A percentile compares a stretch with the other conserved stretches of the same genome.
Conservation (phyloP, 78 protist species). For the Speleostelium caveatum region DNA sequence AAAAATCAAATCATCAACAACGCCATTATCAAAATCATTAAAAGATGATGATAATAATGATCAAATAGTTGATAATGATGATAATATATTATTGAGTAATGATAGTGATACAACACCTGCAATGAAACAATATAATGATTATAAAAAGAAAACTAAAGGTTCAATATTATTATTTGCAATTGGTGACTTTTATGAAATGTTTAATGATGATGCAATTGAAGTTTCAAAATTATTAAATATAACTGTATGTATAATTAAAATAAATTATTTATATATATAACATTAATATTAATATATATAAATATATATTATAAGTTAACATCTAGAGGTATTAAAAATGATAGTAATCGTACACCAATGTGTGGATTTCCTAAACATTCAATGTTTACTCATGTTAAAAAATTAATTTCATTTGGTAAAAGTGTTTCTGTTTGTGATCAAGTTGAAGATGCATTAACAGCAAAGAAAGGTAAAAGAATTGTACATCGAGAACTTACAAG, state of each 20-base stretch:
- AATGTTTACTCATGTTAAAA: slow-evolving; percentile 15
- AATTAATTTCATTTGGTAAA: slow-evolving; percentile 41
- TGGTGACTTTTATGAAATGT: slow-evolving; percentile 88
- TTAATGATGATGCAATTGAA: slow-evolving; percentile 72
- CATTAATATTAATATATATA: no score
- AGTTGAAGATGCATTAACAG: slow-evolving; percentile 20
- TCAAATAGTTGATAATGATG: no score
- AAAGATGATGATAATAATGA: no score
- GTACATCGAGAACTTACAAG: slow-evolving; percentile 38
- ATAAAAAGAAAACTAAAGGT: slow-evolving; percentile 41
- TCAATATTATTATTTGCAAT: slow-evolving; percentile 66
- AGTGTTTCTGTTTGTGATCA: slow-evolving; percentile 71
- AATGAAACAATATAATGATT: slow-evolving; percentile 67
- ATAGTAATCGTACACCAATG: slow-evolving; percentile 31
- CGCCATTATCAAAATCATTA: no score
- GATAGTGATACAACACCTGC: slow-evolving; percentile 13
- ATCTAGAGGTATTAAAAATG: slow-evolving; percentile 11
- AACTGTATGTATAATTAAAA: slow-evolving; percentile 31
- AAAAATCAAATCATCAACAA: no score
- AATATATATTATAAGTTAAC: slow-evolving; percentile 15
- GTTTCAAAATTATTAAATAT: slow-evolving; percentile 36
- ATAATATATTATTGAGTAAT: no score
- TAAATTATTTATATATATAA: no score
- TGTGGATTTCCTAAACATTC: slow-evolving; percentile 73
- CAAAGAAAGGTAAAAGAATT: slow-evolving; percentile 5